Evolutionary conservation across 305 asterid species (phyloP).

Genomic region (Fraxinus latifolia): DNA sequence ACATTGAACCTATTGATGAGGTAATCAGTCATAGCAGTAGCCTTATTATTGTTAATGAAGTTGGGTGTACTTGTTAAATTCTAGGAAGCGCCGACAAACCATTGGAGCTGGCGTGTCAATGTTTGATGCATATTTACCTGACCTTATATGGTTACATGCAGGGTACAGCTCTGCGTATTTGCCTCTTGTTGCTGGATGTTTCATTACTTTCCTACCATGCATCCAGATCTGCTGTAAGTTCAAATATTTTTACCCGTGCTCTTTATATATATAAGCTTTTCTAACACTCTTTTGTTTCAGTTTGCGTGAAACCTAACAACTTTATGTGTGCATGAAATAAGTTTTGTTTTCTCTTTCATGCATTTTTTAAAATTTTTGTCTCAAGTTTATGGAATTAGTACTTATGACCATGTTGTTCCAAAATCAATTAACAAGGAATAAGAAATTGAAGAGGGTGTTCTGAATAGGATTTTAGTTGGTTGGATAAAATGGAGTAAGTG

Average conservation of each 20-base stretch:
- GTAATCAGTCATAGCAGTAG: conserved; percentile 31
- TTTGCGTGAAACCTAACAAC: neutral
- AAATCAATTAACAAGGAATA: neutral
- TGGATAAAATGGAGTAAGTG: neutral
- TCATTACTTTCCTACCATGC: conserved; percentile 68
- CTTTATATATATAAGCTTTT: neutral
- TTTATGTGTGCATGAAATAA: neutral
- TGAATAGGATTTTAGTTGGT: neutral
- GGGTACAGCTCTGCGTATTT: conserved; percentile 82
- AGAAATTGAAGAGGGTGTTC: neutral
- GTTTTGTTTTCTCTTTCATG: neutral
- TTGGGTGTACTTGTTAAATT: neutral
- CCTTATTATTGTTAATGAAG: neutral
- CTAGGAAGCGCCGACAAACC: neutral
- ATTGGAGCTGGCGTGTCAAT: neutral
- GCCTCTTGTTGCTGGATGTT: conserved; percentile 91
- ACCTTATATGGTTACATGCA: conserved; percentile 37
- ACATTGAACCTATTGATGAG: conserved; percentile 88
- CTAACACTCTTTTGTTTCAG: neutral
- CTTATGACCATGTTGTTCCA: neutral
- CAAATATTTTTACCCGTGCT: conserved; percentile 8
- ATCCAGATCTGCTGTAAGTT: conserved; percentile 77
- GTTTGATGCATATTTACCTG: neutral
- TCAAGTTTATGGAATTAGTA: neutral
- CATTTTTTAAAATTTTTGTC: neutral